Evolutionary conservation across 352 stramenopile species (phyloP), one percentile per base, ranked within the genome.

Genomic region (Phytophthora meadii): DNA sequence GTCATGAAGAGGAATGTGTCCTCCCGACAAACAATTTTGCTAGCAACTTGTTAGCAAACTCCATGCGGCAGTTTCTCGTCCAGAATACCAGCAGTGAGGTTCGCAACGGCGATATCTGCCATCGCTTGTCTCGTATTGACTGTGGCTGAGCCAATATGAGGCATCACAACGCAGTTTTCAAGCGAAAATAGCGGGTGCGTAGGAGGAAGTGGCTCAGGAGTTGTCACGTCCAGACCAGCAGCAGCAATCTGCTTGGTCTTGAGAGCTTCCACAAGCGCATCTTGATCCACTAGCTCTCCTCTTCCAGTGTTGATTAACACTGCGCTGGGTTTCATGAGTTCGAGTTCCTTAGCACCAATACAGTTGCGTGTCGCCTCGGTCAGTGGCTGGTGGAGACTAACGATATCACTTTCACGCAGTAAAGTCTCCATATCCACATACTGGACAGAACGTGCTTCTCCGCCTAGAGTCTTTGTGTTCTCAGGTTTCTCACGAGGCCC

Each of bases 281-380:
- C 81, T 57, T 97, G 93, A 64, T 98, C 88, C 36, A 98, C 84
- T 46, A 98, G 80, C 24, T 95, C 91, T 39, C 94, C 94, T 40
- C 94, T 81, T 37, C 89, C 89, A 58, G 95, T 97, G 70, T 98
- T 98, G 39, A 98, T 87, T 39, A 98, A 76, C 50, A 97, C 87
- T n/a, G 91, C 88, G 30, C 72, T 74, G 10, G 74, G 52, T 62
- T 96, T 93, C 86, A 98, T 96, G n/a, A 83, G 48, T 8, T 72
- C 62, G 24, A 98, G 81, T 22, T 85, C 75, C 3, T 84, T 81
- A 2, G 82, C 72, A 34, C 88, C 84, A 34, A 98, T 92, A 39
- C 91, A 71, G 25, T 83, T 51, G 3, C 76, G 74, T 10, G 90
- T 98, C 15, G 76, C 45, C 36, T 88, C 70, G 0, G 68, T 97